Base-by-base conservation (phyloP, 192 early-diverging fungal species). In the Rhizoclosmatium sp. region DNA sequence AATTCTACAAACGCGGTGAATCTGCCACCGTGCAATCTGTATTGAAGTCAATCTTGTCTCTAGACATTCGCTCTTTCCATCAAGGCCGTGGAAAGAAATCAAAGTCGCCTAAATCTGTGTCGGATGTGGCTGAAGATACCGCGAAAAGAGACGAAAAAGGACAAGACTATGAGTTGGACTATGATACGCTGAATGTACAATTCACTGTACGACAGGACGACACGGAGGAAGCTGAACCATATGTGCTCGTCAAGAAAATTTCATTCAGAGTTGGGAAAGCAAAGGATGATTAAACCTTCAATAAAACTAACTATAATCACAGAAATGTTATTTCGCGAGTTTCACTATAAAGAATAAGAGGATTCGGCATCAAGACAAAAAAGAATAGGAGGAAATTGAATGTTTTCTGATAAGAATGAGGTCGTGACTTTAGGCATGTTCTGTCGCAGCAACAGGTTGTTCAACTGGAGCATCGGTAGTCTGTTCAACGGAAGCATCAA, bases 41-140 rank as follows among this genome's bases (percentile, higher is more conserved):
- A 19, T 45, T 80, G n/a, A 40, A 39, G 16, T 2, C 71, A 19
- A 66, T 80, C 41, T 31, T 80, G 40, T 71, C 78, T 19, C 62
- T 80, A 3, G 78, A 80, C 44, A 80, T 80, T 58, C 69, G 78
- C 5, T 67, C 62, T 40, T 80, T 80, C 67, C 78, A 80, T 66
- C 78, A 80, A 49, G 78, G 78, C 4, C 41, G 78, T 19, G 78
- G 78, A 3, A 68, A 69, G 59, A 74, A 64, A 41, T 23, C 47
- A 9, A 69, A 75, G 46, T 64, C 59, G n/a, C 73, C 76, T 3
- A 42, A 65, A 46, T 51, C 14, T 19, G 60, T 10, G 31, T 23
- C 10, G 48, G 61, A 65, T 48, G 78, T 74, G 10, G 49, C 71
- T 0, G 71, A 64, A 45, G 60, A 64, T 45, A 78, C 76, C 2